phyloP scores from a whole-genome alignment of 768 basidiomycete species.

The Baorangia bicolor region DNA sequence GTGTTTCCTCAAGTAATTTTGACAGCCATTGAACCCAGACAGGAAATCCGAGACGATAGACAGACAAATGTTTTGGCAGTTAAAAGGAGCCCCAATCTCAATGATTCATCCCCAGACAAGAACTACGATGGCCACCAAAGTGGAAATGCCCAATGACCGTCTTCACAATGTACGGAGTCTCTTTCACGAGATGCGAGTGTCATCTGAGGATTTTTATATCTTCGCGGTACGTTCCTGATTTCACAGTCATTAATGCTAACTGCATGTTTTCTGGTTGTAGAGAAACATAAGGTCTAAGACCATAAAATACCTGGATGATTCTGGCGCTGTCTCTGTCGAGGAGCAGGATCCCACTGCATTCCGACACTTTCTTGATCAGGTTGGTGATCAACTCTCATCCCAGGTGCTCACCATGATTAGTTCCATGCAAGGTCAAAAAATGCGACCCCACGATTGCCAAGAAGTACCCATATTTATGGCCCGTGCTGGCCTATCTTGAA shows the following conservation, averaged over 20 bases:
- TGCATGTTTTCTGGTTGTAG: constrained; percentile 1
- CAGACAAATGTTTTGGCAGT: constrained; percentile 4
- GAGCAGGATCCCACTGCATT: constrained; percentile 9
- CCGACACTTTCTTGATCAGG: constrained; percentile 12
- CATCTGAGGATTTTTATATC: not conserved
- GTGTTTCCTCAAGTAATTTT: constrained; percentile 1
- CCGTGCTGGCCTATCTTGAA: constrained; percentile 15
- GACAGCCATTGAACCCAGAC: not conserved
- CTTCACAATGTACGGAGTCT: not conserved
- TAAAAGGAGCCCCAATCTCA: constrained; percentile 1
- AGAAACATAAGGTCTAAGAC: not conserved
- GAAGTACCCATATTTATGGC: constrained; percentile 17
- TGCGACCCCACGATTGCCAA: constrained; percentile 6
- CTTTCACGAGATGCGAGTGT: not conserved
- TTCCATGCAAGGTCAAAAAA: constrained; percentile 8
- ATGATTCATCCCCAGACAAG: not conserved
- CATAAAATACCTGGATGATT: not conserved
- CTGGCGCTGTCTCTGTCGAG: constrained; percentile 1
- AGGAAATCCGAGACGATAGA: not conserved
- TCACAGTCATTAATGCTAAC: not conserved
- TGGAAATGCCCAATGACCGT: constrained; percentile 10
- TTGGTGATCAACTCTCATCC: not conserved
- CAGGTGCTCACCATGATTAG: not conserved
- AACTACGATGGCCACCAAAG: constrained; percentile 1
- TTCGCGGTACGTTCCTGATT: constrained; percentile 13